Conservation (phyloP, 1,139 yeast genomes). For the Magnusiomyces paraingens region DNA sequence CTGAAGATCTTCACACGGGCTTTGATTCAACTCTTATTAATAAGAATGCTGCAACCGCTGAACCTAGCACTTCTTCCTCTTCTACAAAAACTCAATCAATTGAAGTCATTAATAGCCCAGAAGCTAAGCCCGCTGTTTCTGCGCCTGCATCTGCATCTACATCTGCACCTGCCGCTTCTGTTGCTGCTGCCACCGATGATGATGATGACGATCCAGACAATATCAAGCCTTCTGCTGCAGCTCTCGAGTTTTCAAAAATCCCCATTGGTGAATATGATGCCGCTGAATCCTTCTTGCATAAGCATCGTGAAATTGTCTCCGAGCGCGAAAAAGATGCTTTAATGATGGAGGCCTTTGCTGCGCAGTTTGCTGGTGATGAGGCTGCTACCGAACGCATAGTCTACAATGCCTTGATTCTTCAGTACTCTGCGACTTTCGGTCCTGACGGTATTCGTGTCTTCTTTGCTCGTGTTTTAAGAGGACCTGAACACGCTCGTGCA, state of each 20-base stretch:
- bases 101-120: conserved; percentile 35
- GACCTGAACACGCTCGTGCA: conserved; percentile 50
- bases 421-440: conserved; percentile 59
- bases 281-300: conserved; percentile 47
- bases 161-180: conserved; percentile 18
- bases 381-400: conserved; percentile 55
- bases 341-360: conserved; percentile 87
- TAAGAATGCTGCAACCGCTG: conserved; percentile 36
- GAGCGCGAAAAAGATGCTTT: conserved; percentile 89
- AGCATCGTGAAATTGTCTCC: conserved; percentile 63
- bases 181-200: conserved; percentile 11
- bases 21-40: conserved; percentile 81
- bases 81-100: conserved; percentile 23
- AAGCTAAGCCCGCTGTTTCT: conserved; percentile 15
- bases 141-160: conserved; percentile 17
- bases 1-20: conserved; percentile 92
- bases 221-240: conserved; percentile 52
- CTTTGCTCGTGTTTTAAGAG: conserved; percentile 54
- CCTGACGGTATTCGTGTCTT: conserved; percentile 60
- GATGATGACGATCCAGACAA: conserved; percentile 36
- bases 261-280: conserved; percentile 42
- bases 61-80: conserved; percentile 17
- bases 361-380: conserved; percentile 58
- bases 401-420: conserved; percentile 73
- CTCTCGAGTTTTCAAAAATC: conserved; percentile 58